Evolutionary conservation across 257 asterid genomes (phyloP).

Genomic region (Sherardia arvensis): DNA sequence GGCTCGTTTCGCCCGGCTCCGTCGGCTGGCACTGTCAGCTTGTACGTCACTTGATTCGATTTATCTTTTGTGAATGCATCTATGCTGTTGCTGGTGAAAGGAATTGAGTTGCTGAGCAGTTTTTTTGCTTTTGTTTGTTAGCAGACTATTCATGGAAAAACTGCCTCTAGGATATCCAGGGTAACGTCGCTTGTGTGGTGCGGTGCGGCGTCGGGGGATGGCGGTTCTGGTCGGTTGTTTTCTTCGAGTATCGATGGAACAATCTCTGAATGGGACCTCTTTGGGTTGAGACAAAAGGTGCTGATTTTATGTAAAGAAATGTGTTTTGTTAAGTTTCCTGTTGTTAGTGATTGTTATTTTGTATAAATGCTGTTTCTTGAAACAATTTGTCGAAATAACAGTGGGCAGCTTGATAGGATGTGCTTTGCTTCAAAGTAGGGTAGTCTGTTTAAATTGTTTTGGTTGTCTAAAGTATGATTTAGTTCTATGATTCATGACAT

Average conservation of each 20-base stretch:
- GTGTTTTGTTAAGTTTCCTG: background rate
- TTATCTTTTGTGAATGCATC: background rate
- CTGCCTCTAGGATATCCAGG: slow-evolving; percentile 63
- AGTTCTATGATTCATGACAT: background rate
- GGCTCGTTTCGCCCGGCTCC: slow-evolving; percentile 99
- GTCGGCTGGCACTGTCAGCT: slow-evolving; percentile 99
- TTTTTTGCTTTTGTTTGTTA: slow-evolving; percentile 9
- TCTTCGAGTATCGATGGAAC: slow-evolving; percentile 91
- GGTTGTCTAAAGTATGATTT: background rate
- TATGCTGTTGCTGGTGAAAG: background rate
- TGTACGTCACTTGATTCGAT: slow-evolving; percentile 31
- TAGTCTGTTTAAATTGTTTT: background rate
- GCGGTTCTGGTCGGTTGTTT: slow-evolving; percentile 47
- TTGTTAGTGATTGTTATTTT: background rate
- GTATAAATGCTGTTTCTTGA: too few relatives aligned
- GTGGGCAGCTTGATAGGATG: background rate
- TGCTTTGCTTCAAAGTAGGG: background rate
- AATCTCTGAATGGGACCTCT: slow-evolving; percentile 83
- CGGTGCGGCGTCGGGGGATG: slow-evolving; percentile 46
- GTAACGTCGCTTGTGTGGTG: slow-evolving; percentile 93
- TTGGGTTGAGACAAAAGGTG: slow-evolving; percentile 72
- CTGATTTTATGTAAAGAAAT: too few relatives aligned
- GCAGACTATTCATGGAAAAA: slow-evolving; percentile 88
- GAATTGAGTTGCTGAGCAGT: slow-evolving; percentile 1
- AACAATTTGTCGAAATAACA: background rate